These are phyloP conservation scores for Phellopilus nigrolimitatus DNA, from an alignment of 1,284 basidiomycete species.

Conservation along the genomic window DNA sequence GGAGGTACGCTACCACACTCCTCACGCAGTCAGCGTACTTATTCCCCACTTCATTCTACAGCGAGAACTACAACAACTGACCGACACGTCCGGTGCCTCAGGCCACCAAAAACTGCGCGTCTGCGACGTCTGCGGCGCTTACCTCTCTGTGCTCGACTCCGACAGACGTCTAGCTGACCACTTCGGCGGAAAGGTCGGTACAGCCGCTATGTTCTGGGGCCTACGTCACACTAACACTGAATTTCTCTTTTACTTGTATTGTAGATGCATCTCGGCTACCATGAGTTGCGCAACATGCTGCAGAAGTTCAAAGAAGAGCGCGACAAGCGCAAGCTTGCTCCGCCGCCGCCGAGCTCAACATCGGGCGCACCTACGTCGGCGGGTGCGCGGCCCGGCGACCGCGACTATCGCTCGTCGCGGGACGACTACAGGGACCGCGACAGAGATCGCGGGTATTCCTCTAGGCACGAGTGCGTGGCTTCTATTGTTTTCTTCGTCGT, in stretches of 20 bases:
- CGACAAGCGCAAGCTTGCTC: conserved; percentile 70
- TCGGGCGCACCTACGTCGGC: conserved; percentile 34
- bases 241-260: background rate
- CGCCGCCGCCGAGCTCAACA: conserved; percentile 35
- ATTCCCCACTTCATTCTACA: conserved; percentile 29
- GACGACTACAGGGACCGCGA: conserved; percentile 58
- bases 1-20: conserved; percentile 54
- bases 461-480: conserved; percentile 66
- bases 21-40: conserved; percentile 12
- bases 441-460: conserved; percentile 57
- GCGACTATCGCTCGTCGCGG: conserved; percentile 51
- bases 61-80: conserved; percentile 93
- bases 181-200: conserved; percentile 93
- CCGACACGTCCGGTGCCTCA: conserved; percentile 96
- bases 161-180: conserved; percentile 98
- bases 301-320: conserved; percentile 83
- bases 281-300: conserved; percentile 94
- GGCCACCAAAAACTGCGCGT: conserved; percentile 99
- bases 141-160: conserved; percentile 95
- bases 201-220: too few species aligned
- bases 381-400: conserved; percentile 25
- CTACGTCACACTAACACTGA: too few species aligned
- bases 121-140: conserved; percentile 99
- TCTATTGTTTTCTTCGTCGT: conserved; percentile 1
- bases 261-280: conserved; percentile 98